Evolutionary conservation across 179 eudicot genomes (phyloP), one percentile per base, ranked within the genome.

Genomic region (Beta macrorhiza): DNA sequence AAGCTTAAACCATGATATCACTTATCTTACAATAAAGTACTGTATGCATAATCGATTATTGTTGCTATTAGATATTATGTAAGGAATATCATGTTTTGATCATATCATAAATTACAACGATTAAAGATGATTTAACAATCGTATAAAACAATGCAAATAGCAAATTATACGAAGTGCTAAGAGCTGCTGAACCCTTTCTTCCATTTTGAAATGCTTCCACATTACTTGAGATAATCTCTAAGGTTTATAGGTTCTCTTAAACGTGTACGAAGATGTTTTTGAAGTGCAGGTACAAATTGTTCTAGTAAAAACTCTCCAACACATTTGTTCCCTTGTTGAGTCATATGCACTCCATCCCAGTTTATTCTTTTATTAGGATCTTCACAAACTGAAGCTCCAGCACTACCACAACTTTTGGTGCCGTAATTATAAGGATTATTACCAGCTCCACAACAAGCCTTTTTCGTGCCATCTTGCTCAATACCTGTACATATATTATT

Each of bases 311-410:
- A 57, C 14, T 58, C 51, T 1, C 61, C 75, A 25, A 81, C 79
- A 67, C 11, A 52, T 75, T 67, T 75, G 79, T 81, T 37, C 7
- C 79, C 83, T 3, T 67, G 47, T 81, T 82, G 81, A 32, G 84
- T 82, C 81, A 77, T 49, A 51, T 77, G 84, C 20, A 82, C 72
- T 37, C 84, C 84, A 37, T 82, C 84, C 84, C 84, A 82, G 32
- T 68, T 82, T 62, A 82, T 20, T 47, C 77, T 67, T 53, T 70
- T 71, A n/a, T 56, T 59, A 25, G 84, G 84, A 16, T 82, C 57
- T 11, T n/a, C 11, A 67, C 84, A 82, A 3, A 77, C 76, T 1
- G 61, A 64, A 59, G 79, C 72, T 61, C 84, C 84, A 13, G 44
- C 44, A 32, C 67, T 49, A 1, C 80, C 80, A 52, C 84, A 82